Evolutionary conservation across 1,284 basidiomycete genomes (phyloP), one percentile per base, ranked within the genome.

Genomic region (Schizophyllum amplum): DNA sequence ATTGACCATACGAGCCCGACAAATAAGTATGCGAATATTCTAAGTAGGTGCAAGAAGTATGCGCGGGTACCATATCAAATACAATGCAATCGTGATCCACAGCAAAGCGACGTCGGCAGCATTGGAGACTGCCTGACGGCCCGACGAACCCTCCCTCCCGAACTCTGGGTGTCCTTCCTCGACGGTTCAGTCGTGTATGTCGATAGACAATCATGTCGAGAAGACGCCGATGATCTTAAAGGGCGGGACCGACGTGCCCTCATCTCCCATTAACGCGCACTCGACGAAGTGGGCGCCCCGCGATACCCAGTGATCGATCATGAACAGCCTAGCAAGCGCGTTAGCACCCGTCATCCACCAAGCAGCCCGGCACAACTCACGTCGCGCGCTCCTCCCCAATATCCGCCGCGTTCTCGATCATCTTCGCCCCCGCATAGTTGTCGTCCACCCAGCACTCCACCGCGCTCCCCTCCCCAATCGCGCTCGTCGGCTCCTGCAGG

Each of bases 161-260:
- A 42, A n/a, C n/a, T n/a, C n/a, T n/a, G n/a, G n/a, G n/a, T n/a
- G 33, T 42, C 33, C 33, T 13, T 42, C 11, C 17, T 17, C 33
- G 13, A 42, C 33, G 17, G 17, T 42, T 17, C 3, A 42, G 13
- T 42, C 7, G 33, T 13, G 33, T n/a, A n/a, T n/a, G n/a, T n/a
- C n/a, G n/a, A n/a, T n/a, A n/a, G n/a, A n/a, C n/a, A n/a, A 17
- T 63, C 49, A 91, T 58, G 86, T 87, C 46, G 87, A 69, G 66
- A 92, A 91, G 54, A 95, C 77, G 51, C 92, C 92, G 26, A 94
- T 80, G 64, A 95, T 84, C 75, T 88, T 92, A 79, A 95, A 95
- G 48, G 82, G 75, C 22, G 87, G 78, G 11, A 90, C 83, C 49
- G 72, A 72, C 64, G 82, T 74, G 3, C 91, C 92, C 68, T 92